Conservation (phyloP, 345 rosid species). For the Heritiera fomes region DNA sequence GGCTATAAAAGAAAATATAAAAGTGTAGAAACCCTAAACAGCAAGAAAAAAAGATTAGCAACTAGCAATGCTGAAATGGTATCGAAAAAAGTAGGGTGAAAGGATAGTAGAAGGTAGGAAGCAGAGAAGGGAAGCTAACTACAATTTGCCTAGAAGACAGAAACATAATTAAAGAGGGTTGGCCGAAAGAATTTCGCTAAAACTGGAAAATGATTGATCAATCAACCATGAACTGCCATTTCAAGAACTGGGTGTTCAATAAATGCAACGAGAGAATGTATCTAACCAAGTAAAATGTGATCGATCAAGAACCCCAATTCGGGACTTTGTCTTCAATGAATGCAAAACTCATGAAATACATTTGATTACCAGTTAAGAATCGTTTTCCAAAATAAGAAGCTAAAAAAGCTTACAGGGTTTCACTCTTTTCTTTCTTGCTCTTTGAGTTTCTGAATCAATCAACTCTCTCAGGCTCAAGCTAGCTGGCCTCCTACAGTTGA, state of each 20-base stretch:
- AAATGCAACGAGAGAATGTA: slow-evolving; percentile 61
- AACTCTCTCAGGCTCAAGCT: background rate
- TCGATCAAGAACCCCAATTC: slow-evolving; percentile 24
- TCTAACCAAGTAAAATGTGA: slow-evolving; percentile 19
- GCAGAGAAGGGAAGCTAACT: background rate
- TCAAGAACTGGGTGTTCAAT: slow-evolving; percentile 44
- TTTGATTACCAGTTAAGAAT: slow-evolving; percentile 6
- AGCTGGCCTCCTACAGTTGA: background rate
- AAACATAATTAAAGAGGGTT: background rate
- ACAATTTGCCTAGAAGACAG: background rate
- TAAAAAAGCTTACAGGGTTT: background rate
- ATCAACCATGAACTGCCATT: slow-evolving; percentile 21
- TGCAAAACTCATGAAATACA: slow-evolving; percentile 1
- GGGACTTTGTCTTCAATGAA: background rate
- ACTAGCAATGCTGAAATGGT: background rate
- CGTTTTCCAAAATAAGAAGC: slow-evolving; percentile 18
- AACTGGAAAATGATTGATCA: slow-evolving; percentile 7
- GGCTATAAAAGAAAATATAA: background rate
- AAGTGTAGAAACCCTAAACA: background rate
- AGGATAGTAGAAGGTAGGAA: background rate
- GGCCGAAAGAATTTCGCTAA: slow-evolving; percentile 2
- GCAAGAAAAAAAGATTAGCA: background rate
- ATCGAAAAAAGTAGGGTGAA: background rate
- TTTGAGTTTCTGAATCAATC: background rate
- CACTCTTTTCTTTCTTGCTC: background rate